Evolutionary conservation across 1,284 basidiomycete genomes (phyloP).

Genomic region (Irpex sp.): DNA sequence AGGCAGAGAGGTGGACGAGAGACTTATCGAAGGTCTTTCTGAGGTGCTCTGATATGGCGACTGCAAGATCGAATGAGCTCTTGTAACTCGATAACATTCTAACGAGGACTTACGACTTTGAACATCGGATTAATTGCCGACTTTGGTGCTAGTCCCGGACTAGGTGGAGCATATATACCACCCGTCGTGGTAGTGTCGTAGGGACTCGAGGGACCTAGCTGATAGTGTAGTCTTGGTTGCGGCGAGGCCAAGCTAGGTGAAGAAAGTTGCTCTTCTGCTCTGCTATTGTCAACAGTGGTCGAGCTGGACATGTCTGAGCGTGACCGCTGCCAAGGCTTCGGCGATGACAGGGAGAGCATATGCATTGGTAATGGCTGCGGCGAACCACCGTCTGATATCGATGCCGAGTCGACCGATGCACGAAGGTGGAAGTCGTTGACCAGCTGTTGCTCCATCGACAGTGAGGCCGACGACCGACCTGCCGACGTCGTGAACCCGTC

Average conservation of each 20-base stretch:
- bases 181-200: conserved; percentile 20
- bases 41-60: conserved; percentile 25
- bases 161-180: conserved; percentile 34
- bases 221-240: conserved; percentile 43
- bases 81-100: conserved; percentile 10
- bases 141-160: conserved; percentile 54
- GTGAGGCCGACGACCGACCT: conserved; percentile 71
- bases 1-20: conserved; percentile 48
- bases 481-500: conserved; percentile 71
- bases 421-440: conserved; percentile 74
- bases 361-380: conserved; percentile 61
- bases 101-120: conserved; percentile 73
- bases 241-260: conserved; percentile 41
- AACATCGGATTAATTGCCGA: conserved; percentile 86
- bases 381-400: conserved; percentile 61
- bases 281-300: conserved; percentile 24
- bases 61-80: conserved; percentile 30
- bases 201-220: conserved; percentile 28
- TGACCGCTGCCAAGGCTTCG: conserved; percentile 34
- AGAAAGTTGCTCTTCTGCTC: conserved; percentile 27
- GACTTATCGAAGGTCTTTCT: conserved; percentile 33
- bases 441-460: conserved; percentile 79
- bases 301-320: conserved; percentile 20
- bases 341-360: conserved; percentile 64
- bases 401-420: conserved; percentile 64